These are phyloP conservation scores for Penicillium steckii DNA, from an alignment of 495 filamentous ascomycete species.

Conservation along the genomic window DNA sequence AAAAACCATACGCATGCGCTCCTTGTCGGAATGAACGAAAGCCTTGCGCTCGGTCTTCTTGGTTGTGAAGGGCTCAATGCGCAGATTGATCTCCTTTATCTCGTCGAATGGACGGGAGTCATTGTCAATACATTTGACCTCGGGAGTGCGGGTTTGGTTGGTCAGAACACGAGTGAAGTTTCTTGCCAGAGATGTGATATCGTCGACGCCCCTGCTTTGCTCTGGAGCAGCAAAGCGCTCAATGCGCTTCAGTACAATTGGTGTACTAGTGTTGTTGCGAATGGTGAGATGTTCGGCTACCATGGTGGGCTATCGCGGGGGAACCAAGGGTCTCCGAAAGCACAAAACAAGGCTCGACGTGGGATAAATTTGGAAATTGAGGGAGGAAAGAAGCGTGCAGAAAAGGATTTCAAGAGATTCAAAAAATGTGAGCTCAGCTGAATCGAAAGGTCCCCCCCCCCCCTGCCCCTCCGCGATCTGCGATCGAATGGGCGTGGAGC, in stretches of 20 bases:
- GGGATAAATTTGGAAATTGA: not conserved
- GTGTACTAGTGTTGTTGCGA: conserved; percentile 80
- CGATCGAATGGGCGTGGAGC: not conserved
- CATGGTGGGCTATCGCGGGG: conserved; percentile 25
- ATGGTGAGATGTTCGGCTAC: conserved; percentile 61
- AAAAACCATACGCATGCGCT: conserved; percentile 62
- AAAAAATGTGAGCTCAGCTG: not conserved
- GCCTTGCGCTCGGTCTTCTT: conserved; percentile 53
- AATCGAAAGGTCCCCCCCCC: not conserved
- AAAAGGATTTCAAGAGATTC: not conserved
- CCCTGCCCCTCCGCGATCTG: not conserved
- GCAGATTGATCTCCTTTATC: conserved; percentile 50
- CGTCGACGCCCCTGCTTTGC: conserved; percentile 37
- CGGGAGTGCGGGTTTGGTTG: conserved; percentile 40
- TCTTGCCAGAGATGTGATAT: conserved; percentile 39
- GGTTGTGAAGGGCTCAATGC: conserved; percentile 57
- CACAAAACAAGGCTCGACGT: not conserved
- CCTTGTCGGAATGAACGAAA: conserved; percentile 44
- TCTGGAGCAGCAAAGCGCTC: conserved; percentile 65
- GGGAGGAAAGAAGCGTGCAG: not conserved
- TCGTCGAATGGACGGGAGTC: conserved; percentile 55
- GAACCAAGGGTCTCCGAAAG: not conserved
- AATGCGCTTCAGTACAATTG: conserved; percentile 69
- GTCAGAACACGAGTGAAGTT: conserved; percentile 53
- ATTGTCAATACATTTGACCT: conserved; percentile 42